These are phyloP conservation scores for Furcasterigmium furcatum DNA, from an alignment of 2,329 filamentous ascomycete species.

Conservation along the genomic window DNA sequence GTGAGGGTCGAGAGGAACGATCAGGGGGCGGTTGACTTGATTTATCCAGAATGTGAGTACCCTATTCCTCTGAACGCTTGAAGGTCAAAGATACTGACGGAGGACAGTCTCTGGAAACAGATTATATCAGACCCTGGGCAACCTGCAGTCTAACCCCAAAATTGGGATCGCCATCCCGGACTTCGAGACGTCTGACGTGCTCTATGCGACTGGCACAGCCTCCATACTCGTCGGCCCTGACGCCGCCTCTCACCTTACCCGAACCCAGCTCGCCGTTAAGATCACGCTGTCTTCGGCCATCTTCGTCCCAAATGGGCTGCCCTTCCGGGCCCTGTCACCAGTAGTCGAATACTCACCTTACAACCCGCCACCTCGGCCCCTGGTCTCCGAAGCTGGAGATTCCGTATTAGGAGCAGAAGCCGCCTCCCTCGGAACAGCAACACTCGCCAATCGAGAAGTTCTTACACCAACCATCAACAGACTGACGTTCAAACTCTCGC, in stretches of 20 bases:
- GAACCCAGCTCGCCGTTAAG: conserved; percentile 69
- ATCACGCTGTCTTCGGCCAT: conserved; percentile 59
- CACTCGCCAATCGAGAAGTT: conserved; percentile 51
- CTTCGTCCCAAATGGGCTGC: conserved; percentile 62
- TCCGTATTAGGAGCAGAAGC: not conserved
- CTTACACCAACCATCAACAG: conserved; percentile 66
- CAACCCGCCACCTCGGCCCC: conserved; percentile 68
- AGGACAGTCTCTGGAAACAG: conserved; percentile 75
- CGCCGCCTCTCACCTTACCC: conserved; percentile 61
- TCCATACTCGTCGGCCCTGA: conserved; percentile 62
- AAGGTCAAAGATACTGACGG: too few species aligned
- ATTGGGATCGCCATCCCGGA: conserved; percentile 73
- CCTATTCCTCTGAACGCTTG: not conserved
- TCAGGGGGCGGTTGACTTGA: conserved; percentile 43
- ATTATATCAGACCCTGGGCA: conserved; percentile 80
- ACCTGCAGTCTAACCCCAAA: conserved; percentile 62
- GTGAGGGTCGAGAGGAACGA: conserved; percentile 63
- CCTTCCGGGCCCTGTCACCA: conserved; percentile 56
- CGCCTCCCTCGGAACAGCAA: conserved; percentile 15
- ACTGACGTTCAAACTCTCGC: conserved; percentile 48
- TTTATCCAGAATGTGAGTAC: conserved; percentile 69
- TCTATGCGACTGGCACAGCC: conserved; percentile 69
- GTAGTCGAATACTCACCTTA: conserved; percentile 67
- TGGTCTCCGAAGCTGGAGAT: conserved; percentile 52
- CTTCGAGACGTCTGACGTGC: conserved; percentile 66